phyloP scores from a whole-genome alignment of 345 rosid genomes.

The Hibiscus mutabilis region DNA sequence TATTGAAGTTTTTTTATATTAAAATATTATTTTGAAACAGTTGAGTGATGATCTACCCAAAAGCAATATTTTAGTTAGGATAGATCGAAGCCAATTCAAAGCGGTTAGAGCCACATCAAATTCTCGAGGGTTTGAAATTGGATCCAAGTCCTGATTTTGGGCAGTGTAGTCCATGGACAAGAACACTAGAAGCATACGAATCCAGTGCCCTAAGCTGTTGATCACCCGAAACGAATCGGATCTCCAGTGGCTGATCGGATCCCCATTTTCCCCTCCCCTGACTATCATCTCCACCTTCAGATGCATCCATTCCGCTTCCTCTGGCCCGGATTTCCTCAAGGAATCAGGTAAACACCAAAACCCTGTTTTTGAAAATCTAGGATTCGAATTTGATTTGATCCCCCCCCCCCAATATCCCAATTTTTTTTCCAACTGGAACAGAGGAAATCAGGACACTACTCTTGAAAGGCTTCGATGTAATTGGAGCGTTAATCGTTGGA shows the following conservation, averaged over 20 bases:
- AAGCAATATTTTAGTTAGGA: too few relatives aligned
- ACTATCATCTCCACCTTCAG: slow-evolving; percentile 71
- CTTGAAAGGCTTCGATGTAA: slow-evolving; percentile 60
- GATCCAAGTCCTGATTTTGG: neutral
- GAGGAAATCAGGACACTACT: slow-evolving; percentile 62
- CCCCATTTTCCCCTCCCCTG: slow-evolving; percentile 65
- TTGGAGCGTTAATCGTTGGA: slow-evolving; percentile 57
- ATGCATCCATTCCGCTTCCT: slow-evolving; percentile 41
- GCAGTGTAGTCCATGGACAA: slow-evolving; percentile 29
- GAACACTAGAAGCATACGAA: slow-evolving; percentile 28
- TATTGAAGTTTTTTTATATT: too few relatives aligned
- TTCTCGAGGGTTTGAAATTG: neutral
- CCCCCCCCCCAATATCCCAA: neutral
- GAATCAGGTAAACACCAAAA: slow-evolving; percentile 51
- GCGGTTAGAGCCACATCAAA: neutral
- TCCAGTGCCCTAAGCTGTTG: slow-evolving; percentile 48
- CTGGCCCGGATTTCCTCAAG: slow-evolving; percentile 42
- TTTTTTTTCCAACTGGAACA: slow-evolving; percentile 23
- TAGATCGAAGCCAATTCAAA: too few relatives aligned
- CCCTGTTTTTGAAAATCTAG: neutral
- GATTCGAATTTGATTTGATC: neutral
- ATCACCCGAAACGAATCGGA: slow-evolving; percentile 35
- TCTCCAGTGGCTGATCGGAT: slow-evolving; percentile 86
- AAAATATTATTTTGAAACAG: too few relatives aligned
- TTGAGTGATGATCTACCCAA: too few relatives aligned